phyloP scores from a whole-genome alignment of 2,329 filamentous ascomycete genomes.

The Aspergillus terreus region DNA sequence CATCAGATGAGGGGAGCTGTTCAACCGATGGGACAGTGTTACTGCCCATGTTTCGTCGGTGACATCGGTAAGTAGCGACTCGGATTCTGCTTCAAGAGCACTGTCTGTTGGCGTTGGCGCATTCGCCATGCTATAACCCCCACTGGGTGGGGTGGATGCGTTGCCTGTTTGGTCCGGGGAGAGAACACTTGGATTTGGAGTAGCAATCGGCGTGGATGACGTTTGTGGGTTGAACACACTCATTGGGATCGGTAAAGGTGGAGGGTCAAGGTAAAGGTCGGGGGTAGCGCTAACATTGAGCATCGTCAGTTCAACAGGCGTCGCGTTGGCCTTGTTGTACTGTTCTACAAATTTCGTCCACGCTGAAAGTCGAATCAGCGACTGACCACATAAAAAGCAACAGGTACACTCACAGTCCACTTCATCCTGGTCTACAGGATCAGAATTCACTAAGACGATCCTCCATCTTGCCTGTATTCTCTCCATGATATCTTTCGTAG shows the following conservation, averaged over 20 bases:
- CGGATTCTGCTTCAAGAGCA: slow-evolving; percentile 47
- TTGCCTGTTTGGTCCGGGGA: slow-evolving; percentile 43
- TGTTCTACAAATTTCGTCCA: slow-evolving; percentile 37
- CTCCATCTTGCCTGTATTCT: slow-evolving; percentile 53
- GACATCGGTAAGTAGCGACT: slow-evolving; percentile 55
- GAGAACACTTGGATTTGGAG: slow-evolving; percentile 34
- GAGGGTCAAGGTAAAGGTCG: slow-evolving; percentile 33
- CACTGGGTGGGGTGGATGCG: slow-evolving; percentile 35
- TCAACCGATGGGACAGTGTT: slow-evolving; percentile 50
- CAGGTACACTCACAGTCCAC: slow-evolving; percentile 39
- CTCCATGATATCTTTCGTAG: slow-evolving; percentile 53
- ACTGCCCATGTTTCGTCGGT: slow-evolving; percentile 60
- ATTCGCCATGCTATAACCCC: slow-evolving; percentile 32
- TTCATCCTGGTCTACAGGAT: slow-evolving; percentile 50
- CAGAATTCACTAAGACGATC: slow-evolving; percentile 52
- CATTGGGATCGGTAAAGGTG: slow-evolving; percentile 29
- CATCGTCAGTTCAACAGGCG: slow-evolving; percentile 35
- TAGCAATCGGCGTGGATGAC: slow-evolving; percentile 37
- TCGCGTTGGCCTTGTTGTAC: slow-evolving; percentile 32
- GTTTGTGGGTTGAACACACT: slow-evolving; percentile 29
- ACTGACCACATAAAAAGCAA: not conserved
- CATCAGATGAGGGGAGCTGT: slow-evolving; percentile 38
- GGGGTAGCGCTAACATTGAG: slow-evolving; percentile 32
- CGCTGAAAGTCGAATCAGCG: slow-evolving; percentile 26
- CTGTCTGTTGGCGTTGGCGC: slow-evolving; percentile 33